Conservation (phyloP, 495 filamentous ascomycete genomes). For the Tuber indicum region DNA sequence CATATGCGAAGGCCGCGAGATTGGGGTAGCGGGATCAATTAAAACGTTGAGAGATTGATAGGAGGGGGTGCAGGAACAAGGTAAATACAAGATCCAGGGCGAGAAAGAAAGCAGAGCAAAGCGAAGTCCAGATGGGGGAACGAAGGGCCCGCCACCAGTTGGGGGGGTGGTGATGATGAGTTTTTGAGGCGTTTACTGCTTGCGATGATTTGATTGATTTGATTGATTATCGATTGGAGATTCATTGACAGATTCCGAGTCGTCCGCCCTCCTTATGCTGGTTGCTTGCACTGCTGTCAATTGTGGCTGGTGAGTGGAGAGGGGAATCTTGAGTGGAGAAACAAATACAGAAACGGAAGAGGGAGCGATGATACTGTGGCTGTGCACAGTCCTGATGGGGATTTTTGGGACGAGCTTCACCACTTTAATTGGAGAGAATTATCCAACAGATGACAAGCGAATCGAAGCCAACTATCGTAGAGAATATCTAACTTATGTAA, state of each 20-base stretch:
- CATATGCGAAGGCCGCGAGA: background rate
- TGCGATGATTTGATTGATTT: background rate
- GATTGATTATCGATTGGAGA: constrained; percentile 1
- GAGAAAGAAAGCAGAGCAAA: background rate
- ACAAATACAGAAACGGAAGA: background rate
- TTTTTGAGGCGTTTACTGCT: background rate
- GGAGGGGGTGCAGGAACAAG: background rate
- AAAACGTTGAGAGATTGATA: background rate
- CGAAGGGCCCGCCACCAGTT: background rate
- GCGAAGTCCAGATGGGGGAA: background rate
- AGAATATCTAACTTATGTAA: background rate
- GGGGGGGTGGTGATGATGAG: background rate
- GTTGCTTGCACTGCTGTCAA: constrained; percentile 2
- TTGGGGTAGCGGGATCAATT: background rate
- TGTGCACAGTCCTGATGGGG: background rate
- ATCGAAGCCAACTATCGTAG: background rate
- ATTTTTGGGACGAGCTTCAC: background rate
- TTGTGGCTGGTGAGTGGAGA: constrained; percentile 1
- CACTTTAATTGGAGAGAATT: background rate
- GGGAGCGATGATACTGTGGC: background rate
- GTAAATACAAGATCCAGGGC: background rate
- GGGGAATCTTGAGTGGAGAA: background rate
- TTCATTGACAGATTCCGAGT: background rate
- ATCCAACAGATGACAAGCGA: background rate
- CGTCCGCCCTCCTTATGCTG: background rate